Conservation (phyloP, 805 yeast genomes). For the Saturnispora kantuleensis region DNA sequence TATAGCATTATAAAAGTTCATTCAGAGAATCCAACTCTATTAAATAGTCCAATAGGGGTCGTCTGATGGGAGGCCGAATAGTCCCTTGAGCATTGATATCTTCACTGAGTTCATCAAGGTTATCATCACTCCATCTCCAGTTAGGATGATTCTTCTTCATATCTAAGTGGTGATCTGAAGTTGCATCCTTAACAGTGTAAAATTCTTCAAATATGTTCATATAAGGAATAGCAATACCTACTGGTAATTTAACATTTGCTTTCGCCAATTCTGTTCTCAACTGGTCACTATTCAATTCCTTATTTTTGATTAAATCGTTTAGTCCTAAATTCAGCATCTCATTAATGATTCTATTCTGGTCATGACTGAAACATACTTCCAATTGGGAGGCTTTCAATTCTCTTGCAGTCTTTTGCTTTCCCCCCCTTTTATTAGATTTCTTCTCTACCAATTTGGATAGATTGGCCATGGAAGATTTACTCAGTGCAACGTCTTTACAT, state of each 20-base stretch:
- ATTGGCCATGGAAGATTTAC: background rate
- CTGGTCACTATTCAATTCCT: background rate
- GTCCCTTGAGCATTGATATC: background rate
- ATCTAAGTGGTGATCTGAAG: background rate
- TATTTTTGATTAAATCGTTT: background rate
- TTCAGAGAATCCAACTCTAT: background rate
- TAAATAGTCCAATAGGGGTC: background rate
- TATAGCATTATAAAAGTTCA: background rate
- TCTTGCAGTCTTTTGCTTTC: background rate
- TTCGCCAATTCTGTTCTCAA: background rate
- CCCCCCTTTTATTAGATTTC: background rate
- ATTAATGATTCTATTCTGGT: background rate
- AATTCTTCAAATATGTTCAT: slow-evolving; percentile 6
- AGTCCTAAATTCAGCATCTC: background rate
- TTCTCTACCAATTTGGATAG: background rate
- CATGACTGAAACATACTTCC: slow-evolving; percentile 1
- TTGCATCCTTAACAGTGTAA: background rate
- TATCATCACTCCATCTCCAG: slow-evolving; percentile 3
- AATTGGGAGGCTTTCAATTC: background rate
- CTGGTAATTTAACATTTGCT: slow-evolving; percentile 1
- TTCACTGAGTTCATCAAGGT: background rate
- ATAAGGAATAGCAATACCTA: background rate
- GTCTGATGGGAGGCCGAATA: background rate
- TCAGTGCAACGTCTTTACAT: slow-evolving; percentile 1
- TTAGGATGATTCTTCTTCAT: background rate